A percentile compares a stretch with the other conserved stretches of the same genome.
Conservation (phyloP, 306 rosid species). For the Datisca glomerata region DNA sequence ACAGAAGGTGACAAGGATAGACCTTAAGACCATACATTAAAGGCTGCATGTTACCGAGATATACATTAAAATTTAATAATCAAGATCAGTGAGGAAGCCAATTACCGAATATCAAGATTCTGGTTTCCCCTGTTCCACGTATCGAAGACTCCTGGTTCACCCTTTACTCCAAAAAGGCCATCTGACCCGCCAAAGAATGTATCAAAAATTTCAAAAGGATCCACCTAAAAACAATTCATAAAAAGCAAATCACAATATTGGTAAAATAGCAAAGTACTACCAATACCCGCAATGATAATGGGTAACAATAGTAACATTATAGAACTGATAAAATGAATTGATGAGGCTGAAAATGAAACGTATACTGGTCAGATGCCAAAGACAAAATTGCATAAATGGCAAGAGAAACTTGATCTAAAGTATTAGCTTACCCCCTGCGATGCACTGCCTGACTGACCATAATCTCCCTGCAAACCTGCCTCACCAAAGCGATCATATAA, state of each 20-base stretch:
- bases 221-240: constrained; percentile 37
- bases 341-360: no score
- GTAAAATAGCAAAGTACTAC: neutral
- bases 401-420: neutral
- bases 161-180: constrained; percentile 51
- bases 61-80: no score
- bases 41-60: no score
- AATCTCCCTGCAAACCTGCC: constrained; percentile 76
- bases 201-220: constrained; percentile 64
- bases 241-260: no score
- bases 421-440: constrained; percentile 56
- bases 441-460: constrained; percentile 34
- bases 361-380: no score
- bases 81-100: no score
- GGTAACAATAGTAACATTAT: neutral
- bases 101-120: constrained; percentile 61
- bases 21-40: no score
- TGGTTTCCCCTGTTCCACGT: constrained; percentile 35
- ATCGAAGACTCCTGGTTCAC: constrained; percentile 48
- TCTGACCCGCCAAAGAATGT: constrained; percentile 65
- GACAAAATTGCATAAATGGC: no score
- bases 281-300: neutral
- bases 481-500: constrained; percentile 86
- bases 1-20: no score
- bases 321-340: no score